Percentiles rank a stretch among this genome's conserved stretches.
Conservation (phyloP, 2,329 filamentous ascomycete genomes). For the Taxawa tesnikishii region DNA sequence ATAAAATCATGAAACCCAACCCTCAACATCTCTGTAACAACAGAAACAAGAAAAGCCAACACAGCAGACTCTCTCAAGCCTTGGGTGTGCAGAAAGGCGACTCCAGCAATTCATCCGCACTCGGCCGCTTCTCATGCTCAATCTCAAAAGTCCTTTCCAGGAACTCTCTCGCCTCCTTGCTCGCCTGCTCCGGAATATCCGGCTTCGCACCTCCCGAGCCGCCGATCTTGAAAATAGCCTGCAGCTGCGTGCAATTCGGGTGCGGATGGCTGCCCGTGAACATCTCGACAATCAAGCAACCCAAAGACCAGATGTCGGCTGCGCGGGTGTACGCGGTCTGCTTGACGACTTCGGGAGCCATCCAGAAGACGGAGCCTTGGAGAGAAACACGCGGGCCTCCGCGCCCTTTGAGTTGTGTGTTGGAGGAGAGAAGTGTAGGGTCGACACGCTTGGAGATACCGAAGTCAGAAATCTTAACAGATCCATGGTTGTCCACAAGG, state of each 20-base stretch:
- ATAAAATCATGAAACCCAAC: too few species aligned
- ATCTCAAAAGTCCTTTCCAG: conserved; percentile 86
- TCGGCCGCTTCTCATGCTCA: conserved; percentile 84
- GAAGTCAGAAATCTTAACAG: conserved; percentile 98
- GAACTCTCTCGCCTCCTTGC: conserved; percentile 73
- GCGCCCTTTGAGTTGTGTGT: conserved; percentile 26
- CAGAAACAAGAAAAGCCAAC: too few species aligned
- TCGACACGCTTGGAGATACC: conserved; percentile 97
- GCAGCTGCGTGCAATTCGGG: conserved; percentile 90
- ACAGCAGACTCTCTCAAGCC: neutral
- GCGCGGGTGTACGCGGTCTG: conserved; percentile 97
- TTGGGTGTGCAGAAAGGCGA: conserved; percentile 50
- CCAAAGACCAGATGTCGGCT: conserved; percentile 96
- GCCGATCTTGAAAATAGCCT: conserved; percentile 94
- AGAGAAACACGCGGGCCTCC: conserved; percentile 60
- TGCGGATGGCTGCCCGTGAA: conserved; percentile 95
- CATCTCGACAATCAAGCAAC: conserved; percentile 97
- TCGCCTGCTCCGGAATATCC: conserved; percentile 76
- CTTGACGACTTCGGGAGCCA: conserved; percentile 97
- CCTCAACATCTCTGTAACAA: too few species aligned
- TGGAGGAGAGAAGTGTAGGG: conserved; percentile 40
- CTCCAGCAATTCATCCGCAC: conserved; percentile 77
- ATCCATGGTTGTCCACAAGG: conserved; percentile 95
- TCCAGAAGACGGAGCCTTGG: conserved; percentile 98
- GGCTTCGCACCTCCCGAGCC: conserved; percentile 48